Percentiles rank a stretch among this genome's conserved stretches.
Conservation (phyloP, 768 basidiomycete genomes). For the Omphalotus guepiniiformis region DNA sequence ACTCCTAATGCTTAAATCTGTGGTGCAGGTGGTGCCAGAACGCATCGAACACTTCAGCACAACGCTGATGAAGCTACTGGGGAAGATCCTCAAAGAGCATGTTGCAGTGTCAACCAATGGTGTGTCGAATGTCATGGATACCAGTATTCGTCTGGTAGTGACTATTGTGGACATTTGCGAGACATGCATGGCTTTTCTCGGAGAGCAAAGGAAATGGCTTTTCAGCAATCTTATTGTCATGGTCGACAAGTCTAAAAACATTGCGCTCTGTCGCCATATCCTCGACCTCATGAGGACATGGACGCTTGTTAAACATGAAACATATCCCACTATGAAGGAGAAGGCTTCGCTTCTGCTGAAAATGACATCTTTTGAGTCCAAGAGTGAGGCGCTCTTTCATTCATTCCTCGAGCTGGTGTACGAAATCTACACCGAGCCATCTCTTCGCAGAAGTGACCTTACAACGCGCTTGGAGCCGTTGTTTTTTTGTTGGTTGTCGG, state of each 20-base stretch:
- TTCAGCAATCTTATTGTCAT: conserved; percentile 71
- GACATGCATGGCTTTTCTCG: conserved; percentile 71
- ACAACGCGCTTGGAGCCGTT: conserved; percentile 91
- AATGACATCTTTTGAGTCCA: conserved; percentile 80
- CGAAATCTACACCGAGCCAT: conserved; percentile 89
- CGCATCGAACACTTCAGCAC: conserved; percentile 77
- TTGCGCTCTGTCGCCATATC: conserved; percentile 74
- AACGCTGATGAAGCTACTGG: conserved; percentile 77
- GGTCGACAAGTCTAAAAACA: conserved; percentile 86
- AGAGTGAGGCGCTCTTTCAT: conserved; percentile 74
- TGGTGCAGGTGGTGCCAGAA: conserved; percentile 76
- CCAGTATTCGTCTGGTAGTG: conserved; percentile 59
- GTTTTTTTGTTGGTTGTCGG: conserved; percentile 88
- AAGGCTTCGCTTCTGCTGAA: conserved; percentile 86
- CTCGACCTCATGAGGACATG: conserved; percentile 85
- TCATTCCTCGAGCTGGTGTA: conserved; percentile 87
- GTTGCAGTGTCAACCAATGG: conserved; percentile 44
- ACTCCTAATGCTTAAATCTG: conserved; percentile 82
- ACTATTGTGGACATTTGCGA: conserved; percentile 88
- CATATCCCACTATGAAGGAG: conserved; percentile 92
- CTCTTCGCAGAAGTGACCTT: conserved; percentile 84
- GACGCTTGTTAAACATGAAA: conserved; percentile 83
- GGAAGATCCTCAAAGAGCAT: conserved; percentile 86
- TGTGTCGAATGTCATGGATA: conserved; percentile 46
- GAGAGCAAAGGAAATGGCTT: conserved; percentile 82